These are phyloP conservation scores for Alternaria alternata DNA, from an alignment of 2,329 filamentous ascomycete genomes.

Conservation along the genomic window DNA sequence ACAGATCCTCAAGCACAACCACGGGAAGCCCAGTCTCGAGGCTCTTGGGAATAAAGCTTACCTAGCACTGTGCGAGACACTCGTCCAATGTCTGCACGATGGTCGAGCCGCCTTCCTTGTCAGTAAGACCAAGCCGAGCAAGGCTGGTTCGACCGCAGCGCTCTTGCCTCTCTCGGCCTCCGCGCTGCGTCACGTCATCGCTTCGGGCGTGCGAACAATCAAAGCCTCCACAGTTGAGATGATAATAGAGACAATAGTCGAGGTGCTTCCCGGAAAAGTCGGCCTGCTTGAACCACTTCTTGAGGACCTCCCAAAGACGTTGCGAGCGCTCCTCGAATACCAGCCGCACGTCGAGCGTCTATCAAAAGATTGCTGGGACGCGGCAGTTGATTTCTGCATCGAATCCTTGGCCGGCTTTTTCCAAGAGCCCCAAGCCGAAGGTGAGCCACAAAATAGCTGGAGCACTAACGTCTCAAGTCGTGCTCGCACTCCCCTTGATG, in stretches of 20 bases:
- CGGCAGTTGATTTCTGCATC: conserved; percentile 75
- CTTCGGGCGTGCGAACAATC: conserved; percentile 72
- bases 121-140: conserved; percentile 54
- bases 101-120: conserved; percentile 72
- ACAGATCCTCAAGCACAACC: conserved; percentile 64
- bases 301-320: conserved; percentile 78
- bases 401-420: conserved; percentile 60
- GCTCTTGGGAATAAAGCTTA: conserved; percentile 77
- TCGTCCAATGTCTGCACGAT: conserved; percentile 73
- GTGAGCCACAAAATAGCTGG: conserved; percentile 37
- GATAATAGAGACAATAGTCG: conserved; percentile 81
- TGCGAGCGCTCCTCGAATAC: conserved; percentile 74
- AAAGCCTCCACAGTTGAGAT: conserved; percentile 80
- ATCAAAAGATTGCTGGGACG: conserved; percentile 71
- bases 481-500: conserved; percentile 42
- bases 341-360: conserved; percentile 84
- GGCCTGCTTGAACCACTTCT: conserved; percentile 74
- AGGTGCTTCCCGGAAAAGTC: conserved; percentile 71
- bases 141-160: conserved; percentile 32
- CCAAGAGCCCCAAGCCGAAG: conserved; percentile 26
- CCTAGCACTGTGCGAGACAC: conserved; percentile 78
- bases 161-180: conserved; percentile 74
- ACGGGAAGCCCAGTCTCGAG: conserved; percentile 52
- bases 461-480: conserved; percentile 41
- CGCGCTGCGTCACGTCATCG: conserved; percentile 75